A percentile compares a stretch with the other conserved stretches of the same genome.
Conservation (phyloP, 2,329 filamentous ascomycete genomes). For the Lasiodiplodia theobromae region DNA sequence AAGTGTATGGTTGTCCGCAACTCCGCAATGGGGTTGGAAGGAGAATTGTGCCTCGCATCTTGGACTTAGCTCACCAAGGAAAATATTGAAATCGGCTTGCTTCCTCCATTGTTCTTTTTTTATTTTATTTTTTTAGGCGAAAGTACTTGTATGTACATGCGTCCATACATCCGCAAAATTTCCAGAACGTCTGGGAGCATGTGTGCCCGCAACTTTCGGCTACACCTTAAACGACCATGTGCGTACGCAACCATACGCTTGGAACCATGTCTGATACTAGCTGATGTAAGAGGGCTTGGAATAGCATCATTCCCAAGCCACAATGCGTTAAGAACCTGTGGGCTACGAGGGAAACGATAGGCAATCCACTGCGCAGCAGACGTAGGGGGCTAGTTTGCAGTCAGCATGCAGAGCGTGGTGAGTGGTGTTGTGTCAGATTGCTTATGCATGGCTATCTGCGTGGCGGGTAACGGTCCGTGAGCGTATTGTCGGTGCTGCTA, state of each 20-base stretch:
- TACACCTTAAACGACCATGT: background rate
- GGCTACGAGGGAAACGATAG: no score
- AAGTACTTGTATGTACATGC: background rate
- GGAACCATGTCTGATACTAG: no score
- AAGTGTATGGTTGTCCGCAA: no score
- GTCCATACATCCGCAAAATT: no score
- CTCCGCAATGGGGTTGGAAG: no score
- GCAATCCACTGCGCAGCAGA: background rate
- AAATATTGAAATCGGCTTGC: no score
- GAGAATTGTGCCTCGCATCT: no score
- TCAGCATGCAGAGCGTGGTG: background rate
- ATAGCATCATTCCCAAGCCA: background rate
- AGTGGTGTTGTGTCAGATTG: background rate
- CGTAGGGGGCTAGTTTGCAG: background rate
- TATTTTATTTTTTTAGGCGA: background rate
- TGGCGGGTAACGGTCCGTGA: conserved; percentile 2
- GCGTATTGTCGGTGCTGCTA: conserved; percentile 9
- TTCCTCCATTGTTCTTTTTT: background rate
- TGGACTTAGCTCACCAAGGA: no score
- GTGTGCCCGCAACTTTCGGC: background rate
- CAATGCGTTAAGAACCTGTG: no score
- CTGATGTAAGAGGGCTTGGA: background rate
- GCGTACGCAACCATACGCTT: no score
- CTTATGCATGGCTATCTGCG: background rate
- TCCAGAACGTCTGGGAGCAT: background rate